Evolutionary conservation across 345 rosid species (phyloP).

Genomic region (Rhizophora apiculata): DNA sequence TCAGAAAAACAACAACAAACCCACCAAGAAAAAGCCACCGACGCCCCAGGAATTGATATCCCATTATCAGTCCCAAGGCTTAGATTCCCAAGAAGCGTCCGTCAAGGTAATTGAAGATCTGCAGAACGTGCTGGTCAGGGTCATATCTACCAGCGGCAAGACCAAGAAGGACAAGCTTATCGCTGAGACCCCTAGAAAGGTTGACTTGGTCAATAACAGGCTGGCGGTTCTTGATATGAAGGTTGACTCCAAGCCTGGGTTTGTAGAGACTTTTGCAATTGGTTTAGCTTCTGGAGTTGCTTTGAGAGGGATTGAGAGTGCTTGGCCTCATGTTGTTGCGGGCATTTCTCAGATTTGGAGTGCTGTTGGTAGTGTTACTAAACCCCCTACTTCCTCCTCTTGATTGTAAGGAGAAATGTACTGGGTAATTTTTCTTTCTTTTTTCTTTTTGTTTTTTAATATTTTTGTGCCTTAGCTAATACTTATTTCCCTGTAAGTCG

Average conservation of each 20-base stretch:
- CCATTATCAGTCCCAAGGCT: slow-evolving; percentile 70
- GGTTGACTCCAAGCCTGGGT: slow-evolving; percentile 82
- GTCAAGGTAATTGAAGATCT: slow-evolving; percentile 80
- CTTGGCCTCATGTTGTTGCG: slow-evolving; percentile 52
- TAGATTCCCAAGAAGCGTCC: slow-evolving; percentile 70
- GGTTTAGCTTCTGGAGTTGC: slow-evolving; percentile 75
- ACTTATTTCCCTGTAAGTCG: no score
- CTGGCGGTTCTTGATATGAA: slow-evolving; percentile 73
- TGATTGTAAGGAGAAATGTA: background rate
- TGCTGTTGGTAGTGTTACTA: slow-evolving; percentile 52
- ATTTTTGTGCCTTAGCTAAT: no score
- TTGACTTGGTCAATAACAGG: slow-evolving; percentile 55
- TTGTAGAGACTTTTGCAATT: slow-evolving; percentile 48
- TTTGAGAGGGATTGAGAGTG: slow-evolving; percentile 45
- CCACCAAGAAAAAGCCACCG: slow-evolving; percentile 41
- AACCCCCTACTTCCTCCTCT: slow-evolving; percentile 41
- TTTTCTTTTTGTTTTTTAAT: no score
- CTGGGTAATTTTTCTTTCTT: no score
- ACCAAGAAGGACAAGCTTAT: slow-evolving; percentile 41
- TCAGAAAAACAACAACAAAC: slow-evolving; percentile 15
- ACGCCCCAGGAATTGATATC: slow-evolving; percentile 70
- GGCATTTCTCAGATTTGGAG: slow-evolving; percentile 66
- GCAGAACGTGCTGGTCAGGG: slow-evolving; percentile 61
- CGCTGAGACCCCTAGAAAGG: slow-evolving; percentile 48
- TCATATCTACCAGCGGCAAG: slow-evolving; percentile 42